phyloP scores from a whole-genome alignment of 495 filamentous ascomycete genomes.

The Lepraria neglecta region DNA sequence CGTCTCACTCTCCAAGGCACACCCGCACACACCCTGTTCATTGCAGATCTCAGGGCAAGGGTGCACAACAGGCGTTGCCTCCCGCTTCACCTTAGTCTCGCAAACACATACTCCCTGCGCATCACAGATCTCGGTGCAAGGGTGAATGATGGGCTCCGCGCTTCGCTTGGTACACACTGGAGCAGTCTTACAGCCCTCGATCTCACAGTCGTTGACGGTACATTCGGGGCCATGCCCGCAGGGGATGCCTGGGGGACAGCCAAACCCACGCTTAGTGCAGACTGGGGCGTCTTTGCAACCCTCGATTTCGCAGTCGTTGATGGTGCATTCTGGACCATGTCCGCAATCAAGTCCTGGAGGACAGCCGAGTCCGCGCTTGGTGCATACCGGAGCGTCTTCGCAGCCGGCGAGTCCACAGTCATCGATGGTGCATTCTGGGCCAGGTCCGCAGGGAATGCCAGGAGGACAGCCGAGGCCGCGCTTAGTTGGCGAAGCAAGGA shows the following conservation, averaged over 20 bases:
- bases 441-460: slow-evolving; percentile 3
- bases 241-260: neutral
- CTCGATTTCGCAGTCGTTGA: no score
- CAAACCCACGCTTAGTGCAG: no score
- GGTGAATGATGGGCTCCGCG: neutral
- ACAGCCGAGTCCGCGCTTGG: neutral
- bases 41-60: neutral
- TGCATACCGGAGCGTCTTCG: slow-evolving; percentile 3
- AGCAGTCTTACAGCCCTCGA: slow-evolving; percentile 5
- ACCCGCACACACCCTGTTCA: slow-evolving; percentile 1
- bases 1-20: neutral
- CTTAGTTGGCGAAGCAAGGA: slow-evolving; percentile 12
- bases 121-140: neutral
- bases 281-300: no score
- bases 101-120: neutral
- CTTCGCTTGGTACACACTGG: slow-evolving; percentile 1
- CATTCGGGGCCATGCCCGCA: slow-evolving; percentile 13
- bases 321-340: slow-evolving; percentile 8
- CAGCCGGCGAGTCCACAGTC: neutral
- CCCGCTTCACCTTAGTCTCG: neutral
- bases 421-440: slow-evolving; percentile 5
- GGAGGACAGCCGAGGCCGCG: slow-evolving; percentile 6
- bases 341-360: slow-evolving; percentile 7
- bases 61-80: neutral
- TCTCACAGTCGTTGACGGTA: neutral